Conservation (phyloP, 2,329 filamentous ascomycete genomes). For the Xylaria sp. region DNA sequence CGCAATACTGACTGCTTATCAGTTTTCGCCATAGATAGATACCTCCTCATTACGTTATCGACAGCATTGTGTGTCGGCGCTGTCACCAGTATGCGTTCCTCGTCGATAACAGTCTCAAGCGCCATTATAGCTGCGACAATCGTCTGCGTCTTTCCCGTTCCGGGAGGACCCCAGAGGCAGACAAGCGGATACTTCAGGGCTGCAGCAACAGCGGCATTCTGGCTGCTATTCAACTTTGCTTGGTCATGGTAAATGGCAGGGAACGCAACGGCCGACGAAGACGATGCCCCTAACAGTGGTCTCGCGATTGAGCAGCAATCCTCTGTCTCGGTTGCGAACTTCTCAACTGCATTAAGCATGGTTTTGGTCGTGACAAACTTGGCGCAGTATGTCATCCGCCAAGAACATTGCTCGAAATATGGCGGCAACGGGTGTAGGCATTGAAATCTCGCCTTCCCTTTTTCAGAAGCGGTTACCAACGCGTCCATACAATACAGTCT, state of each 20-base stretch:
- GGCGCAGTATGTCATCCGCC: constrained; percentile 4
- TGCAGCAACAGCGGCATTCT: constrained; percentile 9
- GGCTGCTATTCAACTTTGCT: constrained; percentile 3
- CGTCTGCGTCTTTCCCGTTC: constrained; percentile 9
- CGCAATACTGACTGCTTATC: constrained; percentile 2
- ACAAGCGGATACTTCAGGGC: constrained; percentile 3
- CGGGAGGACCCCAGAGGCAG: constrained; percentile 9
- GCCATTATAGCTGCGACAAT: constrained; percentile 9
- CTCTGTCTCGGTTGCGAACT: constrained; percentile 1
- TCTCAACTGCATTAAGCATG: constrained; percentile 3
- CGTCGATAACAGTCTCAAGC: not conserved
- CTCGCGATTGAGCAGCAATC: constrained; percentile 4
- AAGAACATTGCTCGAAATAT: constrained; percentile 10
- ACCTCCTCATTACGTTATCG: constrained; percentile 10
- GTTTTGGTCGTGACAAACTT: constrained; percentile 3
- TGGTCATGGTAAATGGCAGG: not conserved
- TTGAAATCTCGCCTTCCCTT: constrained; percentile 6
- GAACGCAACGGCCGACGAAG: not conserved
- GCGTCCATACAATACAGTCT: constrained; percentile 3
- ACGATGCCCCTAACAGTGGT: constrained; percentile 4
- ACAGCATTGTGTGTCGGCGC: constrained; percentile 13
- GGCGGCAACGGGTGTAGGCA: constrained; percentile 8
- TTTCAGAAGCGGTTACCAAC: constrained; percentile 6
- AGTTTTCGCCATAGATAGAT: not conserved
- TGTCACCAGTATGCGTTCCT: constrained; percentile 7